Base-by-base conservation (phyloP, 768 basidiomycete genomes). In the Phallus indusiatus region DNA sequence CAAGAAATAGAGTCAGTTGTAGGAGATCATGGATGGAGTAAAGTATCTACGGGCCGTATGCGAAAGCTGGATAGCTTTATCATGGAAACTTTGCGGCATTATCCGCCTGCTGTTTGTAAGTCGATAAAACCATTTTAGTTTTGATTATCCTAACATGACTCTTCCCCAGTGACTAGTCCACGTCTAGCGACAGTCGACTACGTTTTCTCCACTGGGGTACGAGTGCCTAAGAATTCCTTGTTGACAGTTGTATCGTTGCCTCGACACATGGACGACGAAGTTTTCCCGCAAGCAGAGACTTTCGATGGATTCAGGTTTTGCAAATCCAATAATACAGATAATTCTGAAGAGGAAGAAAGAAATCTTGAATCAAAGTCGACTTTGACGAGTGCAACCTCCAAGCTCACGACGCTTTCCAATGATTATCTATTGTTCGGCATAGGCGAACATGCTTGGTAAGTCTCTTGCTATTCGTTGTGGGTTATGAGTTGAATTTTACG, bases 231-330 rank as follows among this genome's bases (percentile, higher is more conserved):
- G 36, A 42, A 52, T 18, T 18, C 16, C 16, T 56, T 46, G 5
- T 1, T 56, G n/a, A 4, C 20, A n/a, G 35, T 22, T n/a, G 36
- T 47, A 22, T 14, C 55, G 11, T 11, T 18, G 11, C 12, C 37
- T 8, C 37, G 14, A 7, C 71, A 73, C 51, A 17, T 50, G 2
- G 68, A 73, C 28, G 68, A 59, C 12, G 58, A 61, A 0, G 49
- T 54, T 47, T 72, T 68, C 58, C 21, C 55, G 9, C 55, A 70
- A 47, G 56, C 70, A 0, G 37, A 59, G 14, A 56, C 46, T 8
- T 73, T 84, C 60, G 73, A 80, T 42, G 76, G 76, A 0, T 80
- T 78, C 67, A 78, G 82, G 1, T 83, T 80, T 63, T 67, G 71
- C n/a, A 42, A 42, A 42, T 11, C 42, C 12, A 4, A 42, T 14